These are phyloP conservation scores for Saturnispora kantuleensis DNA, from an alignment of 805 yeast genomes.

Conservation along the genomic window DNA sequence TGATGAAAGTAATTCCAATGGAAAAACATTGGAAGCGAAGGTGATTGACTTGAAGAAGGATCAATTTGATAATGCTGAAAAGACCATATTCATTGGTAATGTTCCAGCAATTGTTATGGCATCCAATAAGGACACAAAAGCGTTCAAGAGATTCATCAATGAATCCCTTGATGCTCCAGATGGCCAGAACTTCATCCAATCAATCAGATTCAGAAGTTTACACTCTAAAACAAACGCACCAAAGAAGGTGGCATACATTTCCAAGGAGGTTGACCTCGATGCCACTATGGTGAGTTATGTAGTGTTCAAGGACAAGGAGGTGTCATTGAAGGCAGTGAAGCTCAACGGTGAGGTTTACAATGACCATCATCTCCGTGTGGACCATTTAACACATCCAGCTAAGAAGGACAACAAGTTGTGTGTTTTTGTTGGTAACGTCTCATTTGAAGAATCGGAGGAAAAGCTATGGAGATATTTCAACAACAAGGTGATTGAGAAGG, in stretches of 20 bases:
- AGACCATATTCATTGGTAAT: slow-evolving; percentile 85
- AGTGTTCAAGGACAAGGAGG: slow-evolving; percentile 53
- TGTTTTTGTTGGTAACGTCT: slow-evolving; percentile 87
- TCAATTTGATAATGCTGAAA: slow-evolving; percentile 76
- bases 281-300: slow-evolving; percentile 84
- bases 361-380: slow-evolving; percentile 77
- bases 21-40: slow-evolving; percentile 30
- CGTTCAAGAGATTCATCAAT: slow-evolving; percentile 55
- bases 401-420: slow-evolving; percentile 76
- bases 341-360: slow-evolving; percentile 62
- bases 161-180: slow-evolving; percentile 17
- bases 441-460: slow-evolving; percentile 89
- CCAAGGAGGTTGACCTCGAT: slow-evolving; percentile 67
- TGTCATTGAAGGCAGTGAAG: slow-evolving; percentile 35
- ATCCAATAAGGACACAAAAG: slow-evolving; percentile 48
- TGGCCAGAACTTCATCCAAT: slow-evolving; percentile 34
- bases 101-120: slow-evolving; percentile 57
- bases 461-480: slow-evolving; percentile 74
- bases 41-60: slow-evolving; percentile 50
- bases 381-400: slow-evolving; percentile 86
- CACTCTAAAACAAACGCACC: slow-evolving; percentile 84
- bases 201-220: slow-evolving; percentile 85
- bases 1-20: not conserved
- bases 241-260: slow-evolving; percentile 81
- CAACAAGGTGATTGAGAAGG: slow-evolving; percentile 30